Conservation (phyloP, 2,329 filamentous ascomycete genomes). For the Nothopassalora personata region DNA sequence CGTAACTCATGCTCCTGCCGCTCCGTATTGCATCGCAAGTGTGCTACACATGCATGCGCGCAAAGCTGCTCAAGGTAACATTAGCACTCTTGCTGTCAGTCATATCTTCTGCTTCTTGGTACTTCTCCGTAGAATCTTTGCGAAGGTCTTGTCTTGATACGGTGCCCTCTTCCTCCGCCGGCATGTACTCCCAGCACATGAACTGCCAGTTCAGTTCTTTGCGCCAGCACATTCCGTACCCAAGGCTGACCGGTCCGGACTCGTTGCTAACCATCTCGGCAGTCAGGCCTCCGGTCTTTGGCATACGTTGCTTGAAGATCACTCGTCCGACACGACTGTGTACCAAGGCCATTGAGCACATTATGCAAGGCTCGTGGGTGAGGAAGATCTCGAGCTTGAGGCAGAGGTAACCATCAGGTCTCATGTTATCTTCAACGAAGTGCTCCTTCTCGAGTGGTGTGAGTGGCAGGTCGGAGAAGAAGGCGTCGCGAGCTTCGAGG, state of each 20-base stretch:
- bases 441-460: constrained; percentile 60
- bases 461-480: constrained; percentile 64
- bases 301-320: constrained; percentile 75
- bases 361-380: constrained; percentile 92
- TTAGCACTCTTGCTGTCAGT: constrained; percentile 26
- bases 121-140: constrained; percentile 23
- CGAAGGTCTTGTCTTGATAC: constrained; percentile 17
- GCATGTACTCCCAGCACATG: constrained; percentile 64
- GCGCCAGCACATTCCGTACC: constrained; percentile 61
- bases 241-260: constrained; percentile 35
- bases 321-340: constrained; percentile 88
- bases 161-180: constrained; percentile 19
- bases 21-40: constrained; percentile 27
- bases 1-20: constrained; percentile 30
- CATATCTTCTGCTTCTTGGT: constrained; percentile 17
- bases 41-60: constrained; percentile 35
- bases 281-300: constrained; percentile 73
- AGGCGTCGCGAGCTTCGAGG: constrained; percentile 41
- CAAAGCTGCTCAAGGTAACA: constrained; percentile 32
- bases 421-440: constrained; percentile 60
- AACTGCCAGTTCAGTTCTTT: constrained; percentile 81
- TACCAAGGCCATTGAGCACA: constrained; percentile 94
- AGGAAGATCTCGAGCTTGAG: constrained; percentile 89
- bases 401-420: constrained; percentile 81
- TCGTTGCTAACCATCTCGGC: constrained; percentile 53